Evolutionary conservation across 306 rosid genomes (phyloP).

Genomic region (Casuarina equisetifolia): DNA sequence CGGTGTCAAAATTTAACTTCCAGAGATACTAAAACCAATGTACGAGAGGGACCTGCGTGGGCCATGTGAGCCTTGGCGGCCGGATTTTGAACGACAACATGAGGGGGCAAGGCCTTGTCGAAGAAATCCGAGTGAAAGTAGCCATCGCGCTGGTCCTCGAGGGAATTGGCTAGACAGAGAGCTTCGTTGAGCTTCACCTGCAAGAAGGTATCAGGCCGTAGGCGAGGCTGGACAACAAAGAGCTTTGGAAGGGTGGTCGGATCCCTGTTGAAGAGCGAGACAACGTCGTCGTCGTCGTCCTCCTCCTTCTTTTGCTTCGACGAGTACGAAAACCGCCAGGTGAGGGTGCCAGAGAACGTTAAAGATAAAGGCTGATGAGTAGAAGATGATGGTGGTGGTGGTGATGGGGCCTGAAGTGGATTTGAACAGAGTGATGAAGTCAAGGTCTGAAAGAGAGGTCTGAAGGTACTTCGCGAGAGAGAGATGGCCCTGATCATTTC

Average conservation of each 20-base stretch:
- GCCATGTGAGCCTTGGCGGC: slow-evolving; percentile 57
- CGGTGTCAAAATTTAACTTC: not conserved
- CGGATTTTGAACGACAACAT: slow-evolving; percentile 79
- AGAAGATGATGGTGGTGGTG: slow-evolving; percentile 18
- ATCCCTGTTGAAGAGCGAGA: slow-evolving; percentile 41
- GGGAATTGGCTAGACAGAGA: slow-evolving; percentile 81
- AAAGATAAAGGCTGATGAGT: slow-evolving; percentile 10
- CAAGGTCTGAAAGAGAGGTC: slow-evolving; percentile 33
- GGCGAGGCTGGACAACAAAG: slow-evolving; percentile 87
- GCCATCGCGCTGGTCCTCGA: slow-evolving; percentile 84
- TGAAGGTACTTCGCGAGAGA: slow-evolving; percentile 23
- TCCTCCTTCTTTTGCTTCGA: slow-evolving; percentile 42
- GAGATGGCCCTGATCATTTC: slow-evolving; percentile 50
- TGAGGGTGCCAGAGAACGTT: slow-evolving; percentile 26
- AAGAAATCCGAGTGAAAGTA: slow-evolving; percentile 52
- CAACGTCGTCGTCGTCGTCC: slow-evolving; percentile 11
- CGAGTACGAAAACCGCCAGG: slow-evolving; percentile 31
- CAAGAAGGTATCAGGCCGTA: slow-evolving; percentile 59
- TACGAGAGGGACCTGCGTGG: slow-evolving; percentile 58
- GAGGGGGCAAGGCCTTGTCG: slow-evolving; percentile 68
- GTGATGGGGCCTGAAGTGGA: slow-evolving; percentile 5
- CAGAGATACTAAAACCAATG: not conserved
- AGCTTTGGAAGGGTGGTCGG: slow-evolving; percentile 55
- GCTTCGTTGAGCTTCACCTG: slow-evolving; percentile 94
- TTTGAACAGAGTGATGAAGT: slow-evolving; percentile 18